Percentiles rank a stretch among this genome's conserved stretches.
These are phyloP conservation scores for Candida insectalens DNA, from an alignment of 805 yeast species.

Conservation along the genomic window DNA sequence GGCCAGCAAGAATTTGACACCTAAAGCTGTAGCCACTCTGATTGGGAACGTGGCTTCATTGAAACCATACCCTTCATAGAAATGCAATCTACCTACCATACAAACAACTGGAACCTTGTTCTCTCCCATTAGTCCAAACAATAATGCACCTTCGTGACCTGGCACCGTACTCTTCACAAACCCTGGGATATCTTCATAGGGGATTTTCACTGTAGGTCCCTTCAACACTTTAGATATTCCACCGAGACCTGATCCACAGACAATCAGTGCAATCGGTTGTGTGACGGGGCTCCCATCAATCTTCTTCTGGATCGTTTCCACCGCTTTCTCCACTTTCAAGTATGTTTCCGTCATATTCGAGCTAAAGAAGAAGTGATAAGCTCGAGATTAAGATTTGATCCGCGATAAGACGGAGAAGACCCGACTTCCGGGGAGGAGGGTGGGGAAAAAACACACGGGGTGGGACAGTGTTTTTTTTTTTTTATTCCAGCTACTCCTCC, in stretches of 20 bases:
- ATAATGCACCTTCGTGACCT: constrained; percentile 80
- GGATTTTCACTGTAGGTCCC: constrained; percentile 36
- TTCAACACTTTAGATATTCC: constrained; percentile 57
- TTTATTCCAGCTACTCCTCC: too few relatives aligned
- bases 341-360: too few relatives aligned
- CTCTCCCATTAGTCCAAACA: constrained; percentile 67
- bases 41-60: constrained; percentile 79
- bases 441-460: too few relatives aligned
- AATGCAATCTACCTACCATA: constrained; percentile 90
- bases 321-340: too few relatives aligned
- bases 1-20: constrained; percentile 54
- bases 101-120: constrained; percentile 73
- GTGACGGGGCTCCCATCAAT: neutral
- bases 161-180: constrained; percentile 75
- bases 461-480: too few relatives aligned
- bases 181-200: constrained; percentile 68
- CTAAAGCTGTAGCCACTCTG: constrained; percentile 60
- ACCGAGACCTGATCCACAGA: constrained; percentile 93
- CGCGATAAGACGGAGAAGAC: neutral
- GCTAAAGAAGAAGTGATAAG: neutral
- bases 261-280: constrained; percentile 60
- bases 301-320: too few relatives aligned
- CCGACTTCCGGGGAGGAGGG: too few relatives aligned
- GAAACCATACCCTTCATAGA: constrained; percentile 85
- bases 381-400: neutral